These are phyloP conservation scores for Penicillium daleae DNA, from an alignment of 495 filamentous ascomycete genomes.

Conservation along the genomic window DNA sequence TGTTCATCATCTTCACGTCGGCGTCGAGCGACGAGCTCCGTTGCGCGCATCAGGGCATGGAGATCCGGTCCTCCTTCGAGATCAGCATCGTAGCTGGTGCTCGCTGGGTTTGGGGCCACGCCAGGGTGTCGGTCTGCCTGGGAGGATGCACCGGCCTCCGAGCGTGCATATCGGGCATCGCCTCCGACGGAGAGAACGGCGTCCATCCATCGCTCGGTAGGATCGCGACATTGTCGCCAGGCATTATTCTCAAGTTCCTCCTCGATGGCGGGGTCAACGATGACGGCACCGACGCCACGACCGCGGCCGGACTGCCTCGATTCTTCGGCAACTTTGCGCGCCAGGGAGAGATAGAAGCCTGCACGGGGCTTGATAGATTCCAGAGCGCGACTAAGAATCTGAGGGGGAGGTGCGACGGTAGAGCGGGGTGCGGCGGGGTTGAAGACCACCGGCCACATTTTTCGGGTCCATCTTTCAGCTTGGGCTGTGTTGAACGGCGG, in stretches of 20 bases:
- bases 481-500: constrained; percentile 75
- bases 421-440: constrained; percentile 68
- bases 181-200: constrained; percentile 72
- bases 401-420: constrained; percentile 48
- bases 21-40: constrained; percentile 82
- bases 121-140: constrained; percentile 28
- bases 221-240: constrained; percentile 29
- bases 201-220: constrained; percentile 35
- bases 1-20: constrained; percentile 38
- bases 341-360: constrained; percentile 68
- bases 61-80: constrained; percentile 71
- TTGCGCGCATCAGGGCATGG: constrained; percentile 84
- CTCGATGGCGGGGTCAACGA: constrained; percentile 63
- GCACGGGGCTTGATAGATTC: constrained; percentile 59
- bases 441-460: constrained; percentile 88
- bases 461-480: constrained; percentile 73
- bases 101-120: constrained; percentile 35
- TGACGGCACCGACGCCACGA: constrained; percentile 76
- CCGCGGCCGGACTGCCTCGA: constrained; percentile 61
- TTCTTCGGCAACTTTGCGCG: constrained; percentile 63
- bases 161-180: constrained; percentile 71
- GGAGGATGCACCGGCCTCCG: constrained; percentile 42
- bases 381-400: constrained; percentile 59
- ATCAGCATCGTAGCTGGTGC: constrained; percentile 36
- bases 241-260: constrained; percentile 30